Evolutionary conservation across 306 rosid genomes (phyloP).

Genomic region (Quercus wislizeni): DNA sequence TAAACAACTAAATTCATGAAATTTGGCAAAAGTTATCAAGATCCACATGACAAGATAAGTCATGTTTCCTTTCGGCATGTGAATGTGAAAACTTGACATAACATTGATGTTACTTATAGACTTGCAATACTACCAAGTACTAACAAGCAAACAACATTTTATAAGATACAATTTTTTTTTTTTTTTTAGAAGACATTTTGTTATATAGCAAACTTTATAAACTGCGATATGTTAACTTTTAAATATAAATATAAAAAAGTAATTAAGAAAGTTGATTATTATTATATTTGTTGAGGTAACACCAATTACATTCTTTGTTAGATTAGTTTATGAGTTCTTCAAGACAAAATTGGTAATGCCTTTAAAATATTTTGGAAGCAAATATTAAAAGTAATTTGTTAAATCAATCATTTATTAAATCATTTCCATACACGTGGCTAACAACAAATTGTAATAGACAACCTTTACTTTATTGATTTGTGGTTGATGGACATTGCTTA

Average conservation of each 20-base stretch:
- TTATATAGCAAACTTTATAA: too few relatives aligned
- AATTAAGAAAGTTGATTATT: too few relatives aligned
- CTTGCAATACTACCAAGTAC: background rate
- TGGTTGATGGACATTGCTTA: background rate
- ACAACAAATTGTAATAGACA: constrained; percentile 16
- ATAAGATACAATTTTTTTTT: too few relatives aligned
- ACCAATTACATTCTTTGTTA: too few relatives aligned
- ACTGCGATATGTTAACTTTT: too few relatives aligned
- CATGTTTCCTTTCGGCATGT: background rate
- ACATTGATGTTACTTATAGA: background rate
- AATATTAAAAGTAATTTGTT: background rate
- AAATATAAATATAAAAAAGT: too few relatives aligned
- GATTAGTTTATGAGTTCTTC: too few relatives aligned
- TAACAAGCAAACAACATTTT: background rate
- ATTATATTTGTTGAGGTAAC: too few relatives aligned
- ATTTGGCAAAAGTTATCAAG: background rate
- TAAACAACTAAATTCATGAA: background rate
- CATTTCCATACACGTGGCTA: background rate
- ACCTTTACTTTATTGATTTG: background rate
- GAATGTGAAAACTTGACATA: background rate
- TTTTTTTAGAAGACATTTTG: too few relatives aligned
- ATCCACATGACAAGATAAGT: background rate
- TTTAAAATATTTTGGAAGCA: too few relatives aligned
- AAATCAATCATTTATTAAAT: background rate
- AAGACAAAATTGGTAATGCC: too few relatives aligned